Conservation (phyloP, 352 stramenopile genomes). For the Phytophthora tubulina region DNA sequence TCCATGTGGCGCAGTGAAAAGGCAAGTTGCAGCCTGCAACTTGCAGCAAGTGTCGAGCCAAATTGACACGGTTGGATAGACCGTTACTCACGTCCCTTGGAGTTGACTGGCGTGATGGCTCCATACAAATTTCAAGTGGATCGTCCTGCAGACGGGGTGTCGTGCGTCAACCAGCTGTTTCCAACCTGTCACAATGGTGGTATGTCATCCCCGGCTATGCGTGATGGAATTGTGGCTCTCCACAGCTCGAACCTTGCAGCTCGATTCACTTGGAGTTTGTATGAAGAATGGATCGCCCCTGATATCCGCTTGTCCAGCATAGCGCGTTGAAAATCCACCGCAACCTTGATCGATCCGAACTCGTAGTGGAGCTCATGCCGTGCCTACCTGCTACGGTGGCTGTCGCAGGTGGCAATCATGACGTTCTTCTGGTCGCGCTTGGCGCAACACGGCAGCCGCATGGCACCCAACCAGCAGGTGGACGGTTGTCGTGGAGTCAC, state of each 20-base stretch:
- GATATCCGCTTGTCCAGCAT: conserved; percentile 21
- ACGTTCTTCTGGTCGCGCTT: conserved; percentile 20
- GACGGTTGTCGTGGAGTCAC: conserved; percentile 1
- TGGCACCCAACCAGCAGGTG: conserved; percentile 34
- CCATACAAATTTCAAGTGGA: conserved; percentile 24
- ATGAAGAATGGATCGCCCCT: not conserved
- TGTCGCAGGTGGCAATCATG: not conserved
- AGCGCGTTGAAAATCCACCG: conserved; percentile 32
- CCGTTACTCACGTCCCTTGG: conserved; percentile 35
- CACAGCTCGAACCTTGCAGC: not conserved
- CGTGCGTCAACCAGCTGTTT: conserved; percentile 31
- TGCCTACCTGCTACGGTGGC: not conserved
- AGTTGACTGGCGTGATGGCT: conserved; percentile 39
- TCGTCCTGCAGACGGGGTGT: conserved; percentile 6
- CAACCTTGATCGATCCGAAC: conserved; percentile 5
- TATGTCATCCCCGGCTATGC: conserved; percentile 14
- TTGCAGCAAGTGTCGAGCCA: conserved; percentile 21
- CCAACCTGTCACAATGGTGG: conserved; percentile 41
- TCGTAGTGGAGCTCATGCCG: not conserved
- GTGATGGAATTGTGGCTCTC: conserved; percentile 32
- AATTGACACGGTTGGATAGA: conserved; percentile 28
- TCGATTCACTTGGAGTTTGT: conserved; percentile 22
- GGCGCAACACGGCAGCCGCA: not conserved
- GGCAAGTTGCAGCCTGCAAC: conserved; percentile 8
- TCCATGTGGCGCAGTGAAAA: conserved; percentile 24